Base-by-base conservation (phyloP, 306 rosid genomes). In the Lupinus albus region DNA sequence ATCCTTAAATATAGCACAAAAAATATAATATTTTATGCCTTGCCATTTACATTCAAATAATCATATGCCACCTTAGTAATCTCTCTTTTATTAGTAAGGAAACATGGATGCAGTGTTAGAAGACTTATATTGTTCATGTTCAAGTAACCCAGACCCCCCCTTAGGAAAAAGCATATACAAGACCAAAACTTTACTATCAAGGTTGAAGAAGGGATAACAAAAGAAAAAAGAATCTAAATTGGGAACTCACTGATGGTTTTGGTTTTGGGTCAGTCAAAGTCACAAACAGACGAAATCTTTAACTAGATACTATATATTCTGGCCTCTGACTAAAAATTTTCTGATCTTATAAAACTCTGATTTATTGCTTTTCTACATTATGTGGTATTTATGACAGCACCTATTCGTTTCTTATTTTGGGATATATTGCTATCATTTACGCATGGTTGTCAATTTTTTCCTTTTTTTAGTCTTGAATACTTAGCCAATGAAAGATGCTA, bases 251-350 rank as follows among this genome's bases (percentile, higher is more conserved):
- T 48, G 57, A 30, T 76, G 68, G 79, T 82, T 60, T 65, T 57
- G 79, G 83, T 70, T 52, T 58, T 50, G 72, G 71, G 66, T 64
- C 59, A 78, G 81, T 81, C 88, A 83, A 88, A 77, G 84, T 72
- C 84, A 82, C 78, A 79, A 81, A 64, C 32, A 76, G 80, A 81
- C 67, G 78, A 81, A 73, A 83, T 85, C 75, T 79, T 75, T 65
- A 71, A 41, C 87, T 59, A 59, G 81, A 85, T 88, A 42, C 30
- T 42, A 9, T 39, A 42, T 42, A 57, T 78, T 81, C 76, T 79
- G 79, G 57, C 69, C 36, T 81, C 88, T 84, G 84, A 75, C 82
- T 65, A 59, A 55, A 55, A 67, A 51, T 56, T 72, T 72, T 66
- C 80, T 69, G 83, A 21, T 73, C 67, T 79, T 68, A 68, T 68